A percentile compares a stretch with the other conserved stretches of the same genome.
Conservation (phyloP, 129 eudicot genomes). For the Erigeron canadensis region DNA sequence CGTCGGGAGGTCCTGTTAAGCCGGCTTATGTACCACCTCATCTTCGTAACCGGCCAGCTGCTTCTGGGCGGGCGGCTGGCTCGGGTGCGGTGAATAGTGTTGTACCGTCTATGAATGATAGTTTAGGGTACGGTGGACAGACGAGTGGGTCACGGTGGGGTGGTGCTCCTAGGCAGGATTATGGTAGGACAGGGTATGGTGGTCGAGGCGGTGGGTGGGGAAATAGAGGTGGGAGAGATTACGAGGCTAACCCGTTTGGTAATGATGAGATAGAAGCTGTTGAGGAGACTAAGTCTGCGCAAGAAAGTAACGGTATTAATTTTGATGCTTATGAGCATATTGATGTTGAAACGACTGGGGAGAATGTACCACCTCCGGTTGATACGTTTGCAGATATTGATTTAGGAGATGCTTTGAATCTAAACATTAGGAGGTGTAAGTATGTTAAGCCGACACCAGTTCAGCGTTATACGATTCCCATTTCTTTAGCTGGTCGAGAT, state of each 20-base stretch:
- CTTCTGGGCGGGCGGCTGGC: slow-evolving; percentile 34
- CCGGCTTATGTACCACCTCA: slow-evolving; percentile 88
- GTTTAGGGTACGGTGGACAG: slow-evolving; percentile 46
- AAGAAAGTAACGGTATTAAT: slow-evolving; percentile 44
- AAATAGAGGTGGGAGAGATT: slow-evolving; percentile 62
- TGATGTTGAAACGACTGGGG: slow-evolving; percentile 70
- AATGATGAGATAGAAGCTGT: slow-evolving; percentile 55
- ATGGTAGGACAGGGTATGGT: slow-evolving; percentile 44
- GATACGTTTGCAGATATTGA: slow-evolving; percentile 63
- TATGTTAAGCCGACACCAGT: slow-evolving; percentile 82
- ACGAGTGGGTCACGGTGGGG: slow-evolving; percentile 56
- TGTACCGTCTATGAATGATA: slow-evolving; percentile 44
- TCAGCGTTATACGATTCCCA: slow-evolving; percentile 78
- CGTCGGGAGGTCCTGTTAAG: slow-evolving; percentile 41
- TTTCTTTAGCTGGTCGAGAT: slow-evolving; percentile 75
- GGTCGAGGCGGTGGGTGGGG: slow-evolving; percentile 69
- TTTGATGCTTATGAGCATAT: slow-evolving; percentile 69
- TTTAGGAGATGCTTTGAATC: slow-evolving; percentile 57
- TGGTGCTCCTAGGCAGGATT: slow-evolving; percentile 53
- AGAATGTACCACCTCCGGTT: slow-evolving; percentile 63
- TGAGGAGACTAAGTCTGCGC: slow-evolving; percentile 44
- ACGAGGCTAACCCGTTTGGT: slow-evolving; percentile 78
- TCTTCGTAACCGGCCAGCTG: slow-evolving; percentile 63
- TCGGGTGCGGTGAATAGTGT: slow-evolving; percentile 38
- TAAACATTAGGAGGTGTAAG: slow-evolving; percentile 76